phyloP scores from a whole-genome alignment of 768 basidiomycete species.

The Guyanaporus albipodus region DNA sequence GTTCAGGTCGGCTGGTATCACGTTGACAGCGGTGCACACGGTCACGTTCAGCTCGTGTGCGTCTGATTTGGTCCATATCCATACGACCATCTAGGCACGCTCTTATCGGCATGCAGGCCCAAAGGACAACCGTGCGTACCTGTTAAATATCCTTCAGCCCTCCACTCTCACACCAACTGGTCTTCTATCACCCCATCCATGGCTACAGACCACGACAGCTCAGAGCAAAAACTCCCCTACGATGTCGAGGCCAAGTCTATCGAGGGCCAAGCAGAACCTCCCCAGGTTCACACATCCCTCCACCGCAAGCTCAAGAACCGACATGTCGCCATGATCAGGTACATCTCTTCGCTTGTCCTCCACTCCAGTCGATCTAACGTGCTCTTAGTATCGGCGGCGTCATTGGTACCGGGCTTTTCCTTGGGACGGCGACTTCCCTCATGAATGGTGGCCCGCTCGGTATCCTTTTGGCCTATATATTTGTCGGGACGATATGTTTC shows the following conservation, averaged over 20 bases:
- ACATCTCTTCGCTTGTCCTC: neutral
- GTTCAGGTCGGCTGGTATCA: too few species aligned
- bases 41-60: neutral
- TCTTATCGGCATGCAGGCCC: neutral
- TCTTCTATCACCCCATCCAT: neutral
- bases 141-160: neutral
- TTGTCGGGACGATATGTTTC: constrained; percentile 37
- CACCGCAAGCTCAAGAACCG: constrained; percentile 32
- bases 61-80: neutral
- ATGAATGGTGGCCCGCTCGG: constrained; percentile 44
- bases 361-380: neutral
- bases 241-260: constrained; percentile 3
- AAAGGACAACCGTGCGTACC: neutral
- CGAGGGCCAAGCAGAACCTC: constrained; percentile 5
- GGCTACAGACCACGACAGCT: neutral
- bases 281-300: constrained; percentile 9
- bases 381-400: constrained; percentile 33
- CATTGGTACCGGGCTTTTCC: constrained; percentile 40
- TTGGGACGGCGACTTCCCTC: constrained; percentile 34
- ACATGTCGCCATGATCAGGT: constrained; percentile 37
- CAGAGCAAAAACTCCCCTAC: neutral
- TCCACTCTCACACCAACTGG: neutral
- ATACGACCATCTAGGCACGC: neutral
- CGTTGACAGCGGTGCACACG: too few species aligned
- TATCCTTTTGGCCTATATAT: constrained; percentile 40